These are phyloP conservation scores for Eurotiales sp. DNA, from an alignment of 2,329 filamentous ascomycete species.

Conservation along the genomic window DNA sequence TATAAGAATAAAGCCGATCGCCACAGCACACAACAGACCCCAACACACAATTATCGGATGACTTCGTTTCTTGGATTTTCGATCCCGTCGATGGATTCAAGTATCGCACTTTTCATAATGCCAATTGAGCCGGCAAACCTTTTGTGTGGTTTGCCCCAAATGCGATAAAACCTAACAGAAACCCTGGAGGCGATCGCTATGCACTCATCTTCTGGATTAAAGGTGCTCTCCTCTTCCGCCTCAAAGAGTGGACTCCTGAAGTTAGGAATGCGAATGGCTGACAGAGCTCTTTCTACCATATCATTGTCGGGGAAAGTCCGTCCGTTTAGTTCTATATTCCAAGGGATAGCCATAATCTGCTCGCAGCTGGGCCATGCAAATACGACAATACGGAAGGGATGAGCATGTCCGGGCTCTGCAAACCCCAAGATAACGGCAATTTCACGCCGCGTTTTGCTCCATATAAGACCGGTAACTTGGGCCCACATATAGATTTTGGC, in stretches of 20 bases:
- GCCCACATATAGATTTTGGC: constrained; percentile 89
- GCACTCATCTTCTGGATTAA: constrained; percentile 63
- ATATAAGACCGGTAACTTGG: constrained; percentile 89
- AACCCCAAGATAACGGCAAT: constrained; percentile 94
- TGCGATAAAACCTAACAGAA: constrained; percentile 91
- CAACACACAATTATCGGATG: constrained; percentile 55
- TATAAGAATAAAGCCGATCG: constrained; percentile 8
- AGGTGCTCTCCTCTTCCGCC: constrained; percentile 21
- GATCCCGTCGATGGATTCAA: constrained; percentile 77
- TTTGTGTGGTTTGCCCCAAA: constrained; percentile 70
- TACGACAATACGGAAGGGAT: constrained; percentile 82
- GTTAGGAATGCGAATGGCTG: constrained; percentile 9
- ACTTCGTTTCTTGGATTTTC: constrained; percentile 55
- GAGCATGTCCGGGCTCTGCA: constrained; percentile 70
- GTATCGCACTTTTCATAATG: constrained; percentile 75
- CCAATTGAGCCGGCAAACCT: constrained; percentile 53
- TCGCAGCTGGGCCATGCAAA: constrained; percentile 93
- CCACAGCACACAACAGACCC: not conserved
- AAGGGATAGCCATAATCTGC: constrained; percentile 80
- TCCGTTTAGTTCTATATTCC: constrained; percentile 56
- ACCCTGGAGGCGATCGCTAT: constrained; percentile 91
- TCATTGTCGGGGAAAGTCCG: not conserved
- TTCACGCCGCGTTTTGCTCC: constrained; percentile 79
- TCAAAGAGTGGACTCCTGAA: constrained; percentile 2
- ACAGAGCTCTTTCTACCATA: constrained; percentile 8